A percentile compares a stretch with the other conserved stretches of the same genome.
These are phyloP conservation scores for Fusarium musae DNA, from an alignment of 2,329 filamentous ascomycete genomes.

Conservation along the genomic window DNA sequence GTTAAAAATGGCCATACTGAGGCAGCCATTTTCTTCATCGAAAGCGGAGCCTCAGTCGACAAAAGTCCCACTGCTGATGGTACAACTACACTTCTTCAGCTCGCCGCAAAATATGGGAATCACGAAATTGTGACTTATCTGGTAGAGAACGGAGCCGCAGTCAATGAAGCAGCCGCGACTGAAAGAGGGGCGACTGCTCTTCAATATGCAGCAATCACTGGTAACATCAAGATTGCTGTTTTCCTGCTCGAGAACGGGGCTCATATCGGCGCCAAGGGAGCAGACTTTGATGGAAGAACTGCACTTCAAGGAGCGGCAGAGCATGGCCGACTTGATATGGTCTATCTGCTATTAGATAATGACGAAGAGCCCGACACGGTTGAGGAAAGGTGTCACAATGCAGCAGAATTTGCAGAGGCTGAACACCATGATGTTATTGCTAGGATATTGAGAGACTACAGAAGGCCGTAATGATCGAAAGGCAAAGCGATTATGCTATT, in stretches of 20 bases:
- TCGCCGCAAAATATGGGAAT: rapidly evolving
- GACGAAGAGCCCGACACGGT: background rate
- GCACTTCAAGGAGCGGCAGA: slow-evolving; percentile 1
- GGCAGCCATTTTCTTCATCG: background rate
- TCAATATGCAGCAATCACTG: background rate
- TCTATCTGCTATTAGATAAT: slow-evolving; percentile 5
- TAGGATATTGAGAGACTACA: background rate
- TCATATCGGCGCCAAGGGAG: background rate
- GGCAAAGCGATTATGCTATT: too few relatives aligned
- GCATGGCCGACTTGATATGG: slow-evolving; percentile 21
- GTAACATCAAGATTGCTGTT: background rate
- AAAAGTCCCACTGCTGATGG: rapidly evolving
- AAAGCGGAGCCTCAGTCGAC: rapidly evolving
- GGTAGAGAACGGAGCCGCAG: rapidly evolving
- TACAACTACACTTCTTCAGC: background rate
- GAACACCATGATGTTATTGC: background rate
- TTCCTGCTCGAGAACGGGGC: background rate
- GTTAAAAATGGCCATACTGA: too few relatives aligned
- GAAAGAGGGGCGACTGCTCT: background rate
- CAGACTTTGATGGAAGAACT: rapidly evolving
- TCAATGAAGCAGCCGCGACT: background rate
- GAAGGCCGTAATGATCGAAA: background rate
- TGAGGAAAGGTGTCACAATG: background rate
- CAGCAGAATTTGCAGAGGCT: background rate
- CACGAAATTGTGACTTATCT: slow-evolving; percentile 20